A percentile compares a stretch with the other conserved stretches of the same genome.
Evolutionary conservation across 2,329 filamentous ascomycete genomes (phyloP).

Genomic region (Microdochium paspali): DNA sequence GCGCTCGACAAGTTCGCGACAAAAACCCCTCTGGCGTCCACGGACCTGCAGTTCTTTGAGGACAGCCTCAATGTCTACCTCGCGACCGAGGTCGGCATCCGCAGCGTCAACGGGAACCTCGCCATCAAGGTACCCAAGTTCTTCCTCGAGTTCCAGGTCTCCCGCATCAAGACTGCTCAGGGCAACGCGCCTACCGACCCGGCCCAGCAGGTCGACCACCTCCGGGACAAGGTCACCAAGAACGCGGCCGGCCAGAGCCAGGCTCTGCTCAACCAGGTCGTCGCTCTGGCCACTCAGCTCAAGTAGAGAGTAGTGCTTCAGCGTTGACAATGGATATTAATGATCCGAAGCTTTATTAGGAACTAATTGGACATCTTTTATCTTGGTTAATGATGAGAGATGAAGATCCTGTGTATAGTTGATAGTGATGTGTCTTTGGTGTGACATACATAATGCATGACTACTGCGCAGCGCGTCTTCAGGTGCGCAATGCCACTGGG

Average conservation of each 20-base stretch:
- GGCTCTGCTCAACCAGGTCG: constrained; percentile 41
- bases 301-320: not conserved
- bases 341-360: too few relatives aligned
- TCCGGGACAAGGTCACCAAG: constrained; percentile 46
- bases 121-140: constrained; percentile 55
- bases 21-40: constrained; percentile 33
- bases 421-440: too few relatives aligned
- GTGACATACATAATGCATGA: too few relatives aligned
- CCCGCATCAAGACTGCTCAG: constrained; percentile 49
- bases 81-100: constrained; percentile 49
- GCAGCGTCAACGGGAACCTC: constrained; percentile 40
- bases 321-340: too few relatives aligned
- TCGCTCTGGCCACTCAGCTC: constrained; percentile 2
- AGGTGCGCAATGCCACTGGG: too few relatives aligned
- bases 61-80: constrained; percentile 45
- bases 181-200: constrained; percentile 41
- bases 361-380: too few relatives aligned
- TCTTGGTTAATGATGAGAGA: too few relatives aligned
- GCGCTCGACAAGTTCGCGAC: constrained; percentile 45
- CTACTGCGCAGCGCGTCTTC: too few relatives aligned
- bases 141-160: constrained; percentile 50
- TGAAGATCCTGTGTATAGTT: too few relatives aligned
- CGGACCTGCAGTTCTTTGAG: constrained; percentile 41
- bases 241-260: constrained; percentile 41
- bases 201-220: constrained; percentile 44